Conservation (phyloP, 345 rosid genomes). For the Cardiospermum halicacabum region DNA sequence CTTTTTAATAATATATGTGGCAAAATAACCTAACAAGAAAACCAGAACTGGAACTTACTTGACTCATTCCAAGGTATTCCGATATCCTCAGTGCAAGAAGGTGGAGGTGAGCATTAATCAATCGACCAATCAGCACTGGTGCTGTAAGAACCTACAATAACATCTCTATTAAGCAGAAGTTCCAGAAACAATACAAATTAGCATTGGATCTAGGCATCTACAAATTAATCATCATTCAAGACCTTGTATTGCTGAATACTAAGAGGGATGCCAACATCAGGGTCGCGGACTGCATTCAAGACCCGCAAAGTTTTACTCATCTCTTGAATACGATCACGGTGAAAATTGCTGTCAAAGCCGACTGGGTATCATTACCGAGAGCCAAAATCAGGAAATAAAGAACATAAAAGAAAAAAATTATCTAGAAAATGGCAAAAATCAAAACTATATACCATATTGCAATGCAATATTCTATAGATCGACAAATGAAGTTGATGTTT, state of each 20-base stretch:
- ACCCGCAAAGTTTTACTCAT: conserved; percentile 89
- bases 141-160: conserved; percentile 70
- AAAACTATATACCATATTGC: not conserved
- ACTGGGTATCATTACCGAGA: conserved; percentile 53
- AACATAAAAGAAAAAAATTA: not conserved
- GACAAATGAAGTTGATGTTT: not conserved
- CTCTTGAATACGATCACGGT: conserved; percentile 86
- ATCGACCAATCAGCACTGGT: conserved; percentile 77
- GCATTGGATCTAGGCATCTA: not conserved
- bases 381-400: conserved; percentile 37
- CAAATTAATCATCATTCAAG: conserved; percentile 16
- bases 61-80: conserved; percentile 87
- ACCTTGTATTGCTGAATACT: conserved; percentile 95
- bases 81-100: conserved; percentile 85
- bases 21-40: not conserved
- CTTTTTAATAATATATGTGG: not conserved
- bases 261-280: conserved; percentile 85
- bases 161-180: conserved; percentile 23
- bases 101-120: conserved; percentile 81
- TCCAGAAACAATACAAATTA: conserved; percentile 7
- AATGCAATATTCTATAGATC: not conserved
- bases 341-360: conserved; percentile 81
- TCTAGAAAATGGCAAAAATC: conserved; percentile 7
- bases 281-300: conserved; percentile 75
- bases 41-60: conserved; percentile 41